Evolutionary conservation across 495 filamentous ascomycete species (phyloP).

Genomic region (Hypoxylon crocopeplum): DNA sequence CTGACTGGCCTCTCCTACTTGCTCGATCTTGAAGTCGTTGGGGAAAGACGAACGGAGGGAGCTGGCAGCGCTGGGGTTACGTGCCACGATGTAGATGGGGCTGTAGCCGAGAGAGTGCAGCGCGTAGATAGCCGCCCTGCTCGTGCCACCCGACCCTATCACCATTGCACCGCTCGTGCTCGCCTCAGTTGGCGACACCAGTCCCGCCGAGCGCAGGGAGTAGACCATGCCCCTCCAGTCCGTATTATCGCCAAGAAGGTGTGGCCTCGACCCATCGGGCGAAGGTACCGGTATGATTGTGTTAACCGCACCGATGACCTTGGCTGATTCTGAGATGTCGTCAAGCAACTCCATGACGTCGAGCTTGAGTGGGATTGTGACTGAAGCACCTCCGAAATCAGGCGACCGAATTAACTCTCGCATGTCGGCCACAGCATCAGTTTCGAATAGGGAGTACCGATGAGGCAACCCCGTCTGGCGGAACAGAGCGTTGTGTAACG

Average conservation of each 20-base stretch:
- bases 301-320: slow-evolving; percentile 91
- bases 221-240: slow-evolving; percentile 94
- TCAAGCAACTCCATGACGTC: slow-evolving; percentile 86
- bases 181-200: slow-evolving; percentile 48
- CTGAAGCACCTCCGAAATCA: slow-evolving; percentile 89
- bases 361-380: slow-evolving; percentile 94
- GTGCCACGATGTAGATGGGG: slow-evolving; percentile 87
- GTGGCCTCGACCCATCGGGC: slow-evolving; percentile 43
- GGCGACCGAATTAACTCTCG: slow-evolving; percentile 70
- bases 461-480: slow-evolving; percentile 81
- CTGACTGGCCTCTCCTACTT: slow-evolving; percentile 57
- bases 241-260: slow-evolving; percentile 86
- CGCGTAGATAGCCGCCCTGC: slow-evolving; percentile 89
- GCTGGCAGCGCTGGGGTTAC: slow-evolving; percentile 70
- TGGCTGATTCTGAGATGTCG: slow-evolving; percentile 76
- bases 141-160: slow-evolving; percentile 89
- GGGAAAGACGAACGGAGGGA: slow-evolving; percentile 77
- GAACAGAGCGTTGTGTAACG: slow-evolving; percentile 90
- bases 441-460: slow-evolving; percentile 81
- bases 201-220: slow-evolving; percentile 76
- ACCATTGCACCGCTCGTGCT: slow-evolving; percentile 66
- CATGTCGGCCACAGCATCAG: slow-evolving; percentile 68
- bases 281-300: slow-evolving; percentile 70
- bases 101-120: slow-evolving; percentile 82
- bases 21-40: slow-evolving; percentile 71